Evolutionary conservation across 352 stramenopile genomes (phyloP).

Genomic region (Phytophthora agathidicida): DNA sequence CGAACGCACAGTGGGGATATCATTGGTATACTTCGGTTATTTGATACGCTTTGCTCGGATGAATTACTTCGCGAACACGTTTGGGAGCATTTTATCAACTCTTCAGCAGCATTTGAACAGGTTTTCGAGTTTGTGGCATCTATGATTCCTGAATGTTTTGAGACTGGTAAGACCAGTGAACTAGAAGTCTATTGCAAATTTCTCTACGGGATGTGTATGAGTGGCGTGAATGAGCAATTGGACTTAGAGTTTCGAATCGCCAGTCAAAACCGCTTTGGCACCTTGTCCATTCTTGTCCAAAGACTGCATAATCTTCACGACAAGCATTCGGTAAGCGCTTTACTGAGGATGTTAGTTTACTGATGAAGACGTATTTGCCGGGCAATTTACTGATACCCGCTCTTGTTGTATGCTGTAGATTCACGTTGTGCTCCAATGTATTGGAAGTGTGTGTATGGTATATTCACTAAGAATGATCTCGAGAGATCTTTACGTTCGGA

Average conservation of each 20-base stretch:
- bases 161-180: neutral
- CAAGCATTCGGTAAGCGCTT: slow-evolving; percentile 4
- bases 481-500: no score
- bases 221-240: neutral
- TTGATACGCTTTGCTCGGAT: slow-evolving; percentile 7
- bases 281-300: slow-evolving; percentile 13
- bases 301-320: neutral
- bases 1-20: neutral
- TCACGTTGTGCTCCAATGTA: no score
- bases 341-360: no score
- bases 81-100: slow-evolving; percentile 8
- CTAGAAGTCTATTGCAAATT: slow-evolving; percentile 24
- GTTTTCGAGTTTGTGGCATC: slow-evolving; percentile 6
- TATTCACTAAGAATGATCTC: no score
- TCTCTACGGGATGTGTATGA: slow-evolving; percentile 17
- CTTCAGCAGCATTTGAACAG: neutral
- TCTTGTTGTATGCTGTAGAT: no score
- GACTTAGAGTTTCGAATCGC: slow-evolving; percentile 8
- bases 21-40: slow-evolving; percentile 11
- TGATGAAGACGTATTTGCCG: no score
- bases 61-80: slow-evolving; percentile 22
- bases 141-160: neutral
- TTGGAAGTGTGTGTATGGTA: no score
- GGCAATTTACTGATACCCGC: no score
- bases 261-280: slow-evolving; percentile 13